These are phyloP conservation scores for Penicillium sp. DNA, from an alignment of 2,329 filamentous ascomycete species.

Conservation along the genomic window DNA sequence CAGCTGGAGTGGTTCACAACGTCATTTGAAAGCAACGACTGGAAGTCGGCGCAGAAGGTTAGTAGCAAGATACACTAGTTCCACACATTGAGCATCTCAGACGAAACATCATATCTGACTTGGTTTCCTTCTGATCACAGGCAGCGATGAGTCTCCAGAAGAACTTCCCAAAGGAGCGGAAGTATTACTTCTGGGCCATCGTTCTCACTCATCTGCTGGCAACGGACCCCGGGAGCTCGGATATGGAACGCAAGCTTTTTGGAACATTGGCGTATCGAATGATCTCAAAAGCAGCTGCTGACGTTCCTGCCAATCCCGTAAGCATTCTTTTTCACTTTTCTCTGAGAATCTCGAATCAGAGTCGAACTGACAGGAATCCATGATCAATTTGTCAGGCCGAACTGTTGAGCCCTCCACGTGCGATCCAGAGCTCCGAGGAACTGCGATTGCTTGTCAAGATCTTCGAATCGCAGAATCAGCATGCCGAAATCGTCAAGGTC, in stretches of 20 bases:
- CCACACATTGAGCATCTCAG: background rate
- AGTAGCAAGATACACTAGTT: constrained; percentile 3
- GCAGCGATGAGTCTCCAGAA: constrained; percentile 48
- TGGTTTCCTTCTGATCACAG: constrained; percentile 22
- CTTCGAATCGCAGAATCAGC: constrained; percentile 39
- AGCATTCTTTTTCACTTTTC: constrained; percentile 7
- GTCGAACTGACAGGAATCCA: background rate
- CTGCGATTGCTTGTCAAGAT: constrained; percentile 43
- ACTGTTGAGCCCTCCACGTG: constrained; percentile 38
- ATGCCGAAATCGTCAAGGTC: constrained; percentile 40
- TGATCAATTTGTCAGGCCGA: constrained; percentile 32
- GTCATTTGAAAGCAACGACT: constrained; percentile 40
- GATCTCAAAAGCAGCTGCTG: constrained; percentile 45
- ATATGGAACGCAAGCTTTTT: constrained; percentile 44
- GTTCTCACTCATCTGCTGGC: constrained; percentile 44
- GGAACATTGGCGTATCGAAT: constrained; percentile 49
- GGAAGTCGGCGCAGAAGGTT: constrained; percentile 49
- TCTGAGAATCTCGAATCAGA: background rate
- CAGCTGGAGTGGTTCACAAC: constrained; percentile 44
- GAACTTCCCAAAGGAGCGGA: constrained; percentile 45
- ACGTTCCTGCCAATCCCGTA: constrained; percentile 43
- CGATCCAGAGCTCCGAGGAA: constrained; percentile 46
- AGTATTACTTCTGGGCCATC: constrained; percentile 49
- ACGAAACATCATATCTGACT: background rate
- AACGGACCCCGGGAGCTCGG: constrained; percentile 33